A percentile compares a stretch with the other conserved stretches of the same genome.
phyloP scores from a whole-genome alignment of 2,329 filamentous ascomycete species.

The Botryosphaeria agaves region DNA sequence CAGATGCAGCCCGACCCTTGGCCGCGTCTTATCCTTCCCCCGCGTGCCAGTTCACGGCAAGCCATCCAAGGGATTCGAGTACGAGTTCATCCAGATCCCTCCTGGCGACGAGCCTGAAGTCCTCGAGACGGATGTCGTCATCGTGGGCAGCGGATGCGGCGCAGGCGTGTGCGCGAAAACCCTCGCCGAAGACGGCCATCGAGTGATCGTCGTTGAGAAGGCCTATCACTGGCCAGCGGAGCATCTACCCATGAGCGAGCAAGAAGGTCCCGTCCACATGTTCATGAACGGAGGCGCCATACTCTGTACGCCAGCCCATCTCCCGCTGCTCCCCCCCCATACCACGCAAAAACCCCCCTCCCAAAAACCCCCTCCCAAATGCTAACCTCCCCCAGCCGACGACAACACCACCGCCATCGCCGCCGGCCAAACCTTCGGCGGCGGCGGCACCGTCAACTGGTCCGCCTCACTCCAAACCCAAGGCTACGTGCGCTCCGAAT shows the following conservation, averaged over 20 bases:
- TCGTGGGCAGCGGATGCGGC: constrained; percentile 77
- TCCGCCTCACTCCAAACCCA: constrained; percentile 51
- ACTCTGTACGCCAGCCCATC: constrained; percentile 27
- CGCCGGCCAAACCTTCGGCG: constrained; percentile 62
- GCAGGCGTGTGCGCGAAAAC: constrained; percentile 69
- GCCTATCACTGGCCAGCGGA: constrained; percentile 57
- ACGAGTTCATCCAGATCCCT: constrained; percentile 45
- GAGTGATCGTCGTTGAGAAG: constrained; percentile 70
- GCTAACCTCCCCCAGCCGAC: too few relatives aligned
- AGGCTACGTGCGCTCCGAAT: constrained; percentile 61
- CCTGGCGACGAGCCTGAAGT: constrained; percentile 34
- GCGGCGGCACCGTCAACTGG: constrained; percentile 84
- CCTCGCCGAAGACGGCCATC: constrained; percentile 56
- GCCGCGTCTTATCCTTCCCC: constrained; percentile 38
- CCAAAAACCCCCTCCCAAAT: constrained; percentile 5
- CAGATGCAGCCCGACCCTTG: constrained; percentile 37
- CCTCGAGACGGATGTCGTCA: constrained; percentile 64
- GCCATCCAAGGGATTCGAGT: constrained; percentile 35
- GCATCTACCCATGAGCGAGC: constrained; percentile 57
- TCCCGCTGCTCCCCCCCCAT: not conserved
- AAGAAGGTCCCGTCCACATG: constrained; percentile 41
- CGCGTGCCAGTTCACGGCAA: constrained; percentile 37
- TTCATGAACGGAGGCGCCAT: constrained; percentile 50
- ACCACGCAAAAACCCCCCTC: not conserved
- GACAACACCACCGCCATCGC: constrained; percentile 37